Base-by-base conservation (phyloP, 1,284 basidiomycete genomes). In the Paramarasmius palmivorus region DNA sequence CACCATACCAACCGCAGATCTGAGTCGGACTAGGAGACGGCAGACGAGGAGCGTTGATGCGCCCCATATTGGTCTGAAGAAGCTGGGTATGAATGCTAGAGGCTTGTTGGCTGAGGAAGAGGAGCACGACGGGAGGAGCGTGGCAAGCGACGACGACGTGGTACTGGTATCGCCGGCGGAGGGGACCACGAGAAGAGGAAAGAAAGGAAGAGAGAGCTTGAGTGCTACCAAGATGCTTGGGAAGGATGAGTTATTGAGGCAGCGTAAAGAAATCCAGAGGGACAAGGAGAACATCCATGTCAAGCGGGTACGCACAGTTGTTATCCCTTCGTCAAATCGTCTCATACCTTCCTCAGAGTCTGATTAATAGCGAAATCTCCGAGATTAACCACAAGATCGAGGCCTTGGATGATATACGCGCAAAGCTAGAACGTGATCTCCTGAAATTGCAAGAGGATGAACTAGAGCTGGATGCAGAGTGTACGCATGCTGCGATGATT, bases 381-480 rank as follows among this genome's bases (percentile, higher is more conserved):
- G 93, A 96, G 66, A 90, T 98, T 14, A 87, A 91, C 12, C 75
- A 81, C 61, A 97, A 96, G 76, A 97, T 98, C 50, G 86, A 89
- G 55, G 84, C 88, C 19, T 75, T 99, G 42, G 92, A 95, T 62
- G 79, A 77, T 23, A 92, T 98, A 57, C 82, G 93, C 56, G 76
- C 83, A 6, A 88, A 88, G 57, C 76, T 99, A 19, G 90, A 95
- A 66, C 79, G 87, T 45, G 89, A 93, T 65, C 77, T 99, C 22
- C 72, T 99, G 36, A 90, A 84, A 63, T 69, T 98, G 50, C 92
- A 95, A 56, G 97, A 99, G 66, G 95, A 98, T 61, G 95, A 98
- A 62, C 76, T 99, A 29, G 96, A 98, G 67, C 75, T 99, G 29
- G 92, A 97, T 64, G 96, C 98, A 61, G 96, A 98, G 73, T 72